Evolutionary conservation across 2,329 filamentous ascomycete species (phyloP).

Genomic region (Microthyrium microscopicum): DNA sequence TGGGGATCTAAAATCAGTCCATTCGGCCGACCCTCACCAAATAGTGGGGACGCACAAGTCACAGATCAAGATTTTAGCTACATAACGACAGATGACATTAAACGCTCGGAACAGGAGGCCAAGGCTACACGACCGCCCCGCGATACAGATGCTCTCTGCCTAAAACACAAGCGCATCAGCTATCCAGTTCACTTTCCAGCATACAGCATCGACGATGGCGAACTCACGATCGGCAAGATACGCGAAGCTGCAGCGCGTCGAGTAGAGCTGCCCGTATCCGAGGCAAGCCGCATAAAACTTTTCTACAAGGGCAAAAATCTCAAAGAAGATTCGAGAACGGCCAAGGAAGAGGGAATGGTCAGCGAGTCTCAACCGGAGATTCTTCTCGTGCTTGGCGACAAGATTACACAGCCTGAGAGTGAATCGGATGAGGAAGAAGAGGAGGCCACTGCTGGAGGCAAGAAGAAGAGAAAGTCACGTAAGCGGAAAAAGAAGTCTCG

Average conservation of each 20-base stretch:
- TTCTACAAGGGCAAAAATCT: constrained; percentile 58
- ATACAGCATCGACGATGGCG: constrained; percentile 58
- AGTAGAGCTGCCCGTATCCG: constrained; percentile 39
- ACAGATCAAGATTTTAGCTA: constrained; percentile 67
- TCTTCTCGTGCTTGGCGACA: constrained; percentile 40
- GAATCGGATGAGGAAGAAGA: constrained; percentile 20
- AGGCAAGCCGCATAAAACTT: constrained; percentile 44
- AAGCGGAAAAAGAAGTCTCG: constrained; percentile 23
- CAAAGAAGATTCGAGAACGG: constrained; percentile 42
- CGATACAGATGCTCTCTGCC: constrained; percentile 52
- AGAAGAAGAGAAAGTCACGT: constrained; percentile 13
- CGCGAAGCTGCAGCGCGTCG: constrained; percentile 50
- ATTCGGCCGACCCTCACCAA: constrained; percentile 26
- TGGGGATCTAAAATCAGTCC: constrained; percentile 31
- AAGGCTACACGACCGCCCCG: constrained; percentile 26
- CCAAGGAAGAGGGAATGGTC: constrained; percentile 40
- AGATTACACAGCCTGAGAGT: constrained; percentile 10
- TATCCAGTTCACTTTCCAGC: constrained; percentile 59
- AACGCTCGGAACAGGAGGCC: constrained; percentile 20
- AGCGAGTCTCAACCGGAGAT: constrained; percentile 45
- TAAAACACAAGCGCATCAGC: constrained; percentile 49
- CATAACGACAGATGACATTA: constrained; percentile 62
- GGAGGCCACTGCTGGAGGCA: constrained; percentile 11
- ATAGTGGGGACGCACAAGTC: constrained; percentile 34
- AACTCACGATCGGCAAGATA: constrained; percentile 49